phyloP scores from a whole-genome alignment of 1,139 yeast genomes.

The Saccharomyces hybrid region DNA sequence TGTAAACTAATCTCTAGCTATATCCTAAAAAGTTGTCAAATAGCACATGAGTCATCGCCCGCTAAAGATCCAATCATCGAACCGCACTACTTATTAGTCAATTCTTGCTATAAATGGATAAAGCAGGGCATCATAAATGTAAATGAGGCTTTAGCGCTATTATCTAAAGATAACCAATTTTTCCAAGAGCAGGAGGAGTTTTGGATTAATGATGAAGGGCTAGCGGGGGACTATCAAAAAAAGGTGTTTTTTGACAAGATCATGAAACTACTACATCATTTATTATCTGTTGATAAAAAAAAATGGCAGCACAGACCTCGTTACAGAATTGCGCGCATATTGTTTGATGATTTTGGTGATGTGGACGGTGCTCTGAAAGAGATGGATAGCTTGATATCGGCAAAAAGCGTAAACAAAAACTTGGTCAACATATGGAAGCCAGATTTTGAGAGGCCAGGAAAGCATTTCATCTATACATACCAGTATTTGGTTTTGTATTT shows the following conservation, averaged over 20 bases:
- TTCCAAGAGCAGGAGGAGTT: conserved; percentile 19
- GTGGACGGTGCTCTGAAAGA: conserved; percentile 51
- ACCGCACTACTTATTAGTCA: conserved; percentile 62
- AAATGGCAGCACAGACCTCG: conserved; percentile 90
- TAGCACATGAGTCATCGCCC: conserved; percentile 37
- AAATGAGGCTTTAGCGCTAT: conserved; percentile 34
- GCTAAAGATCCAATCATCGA: conserved; percentile 56
- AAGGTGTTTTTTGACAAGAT: conserved; percentile 28
- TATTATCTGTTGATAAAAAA: conserved; percentile 60
- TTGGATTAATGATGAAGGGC: conserved; percentile 13
- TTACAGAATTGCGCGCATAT: conserved; percentile 61
- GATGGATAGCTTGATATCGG: conserved; percentile 53
- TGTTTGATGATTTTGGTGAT: conserved; percentile 48
- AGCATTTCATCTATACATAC: conserved; percentile 72
- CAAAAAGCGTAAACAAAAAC: conserved; percentile 62
- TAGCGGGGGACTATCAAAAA: conserved; percentile 9
- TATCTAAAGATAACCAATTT: conserved; percentile 36
- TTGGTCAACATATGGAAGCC: conserved; percentile 91
- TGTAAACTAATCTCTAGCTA: conserved; percentile 35
- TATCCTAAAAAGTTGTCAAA: conserved; percentile 36
- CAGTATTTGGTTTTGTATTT: conserved; percentile 62
- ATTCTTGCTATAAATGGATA: conserved; percentile 52
- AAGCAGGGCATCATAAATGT: conserved; percentile 33
- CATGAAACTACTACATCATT: conserved; percentile 33
- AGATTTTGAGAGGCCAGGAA: conserved; percentile 84